These are phyloP conservation scores for Blastobotrys attinorum DNA, from an alignment of 805 yeast genomes.

Conservation along the genomic window DNA sequence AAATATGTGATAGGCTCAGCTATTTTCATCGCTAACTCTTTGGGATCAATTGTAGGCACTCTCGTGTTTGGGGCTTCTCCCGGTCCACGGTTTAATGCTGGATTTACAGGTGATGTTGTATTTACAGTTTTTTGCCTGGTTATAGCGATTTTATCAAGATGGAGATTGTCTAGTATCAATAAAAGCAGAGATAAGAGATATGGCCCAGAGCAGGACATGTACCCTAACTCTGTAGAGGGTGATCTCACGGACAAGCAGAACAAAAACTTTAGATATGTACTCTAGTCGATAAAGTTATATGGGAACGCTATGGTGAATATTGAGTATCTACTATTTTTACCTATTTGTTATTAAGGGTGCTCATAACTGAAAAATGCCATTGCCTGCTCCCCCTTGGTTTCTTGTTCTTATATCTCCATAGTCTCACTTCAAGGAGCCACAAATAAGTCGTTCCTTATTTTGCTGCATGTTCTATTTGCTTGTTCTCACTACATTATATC, in stretches of 20 bases:
- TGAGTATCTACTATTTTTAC: too few relatives aligned
- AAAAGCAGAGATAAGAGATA: background rate
- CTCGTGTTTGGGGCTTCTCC: constrained; percentile 39
- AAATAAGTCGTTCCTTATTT: too few relatives aligned
- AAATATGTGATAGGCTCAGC: constrained; percentile 43
- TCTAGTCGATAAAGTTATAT: background rate
- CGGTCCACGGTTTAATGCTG: constrained; percentile 11
- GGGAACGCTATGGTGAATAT: too few relatives aligned
- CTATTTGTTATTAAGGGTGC: too few relatives aligned
- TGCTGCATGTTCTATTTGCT: too few relatives aligned
- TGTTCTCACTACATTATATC: too few relatives aligned
- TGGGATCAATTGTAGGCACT: constrained; percentile 63
- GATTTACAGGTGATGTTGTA: constrained; percentile 5
- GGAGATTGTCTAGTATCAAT: background rate
- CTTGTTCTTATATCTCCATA: too few relatives aligned
- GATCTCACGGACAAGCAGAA: constrained; percentile 15
- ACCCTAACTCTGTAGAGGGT: background rate
- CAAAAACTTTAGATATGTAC: constrained; percentile 9
- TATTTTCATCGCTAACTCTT: constrained; percentile 50
- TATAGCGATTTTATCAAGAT: background rate
- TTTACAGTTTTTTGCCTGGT: constrained; percentile 1
- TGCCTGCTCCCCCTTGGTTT: too few relatives aligned
- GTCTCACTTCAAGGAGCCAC: too few relatives aligned
- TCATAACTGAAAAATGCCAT: too few relatives aligned
- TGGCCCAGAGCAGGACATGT: background rate